Evolutionary conservation across 768 basidiomycete genomes (phyloP), one percentile per base, ranked within the genome.

Genomic region (Trametes meyenii): DNA sequence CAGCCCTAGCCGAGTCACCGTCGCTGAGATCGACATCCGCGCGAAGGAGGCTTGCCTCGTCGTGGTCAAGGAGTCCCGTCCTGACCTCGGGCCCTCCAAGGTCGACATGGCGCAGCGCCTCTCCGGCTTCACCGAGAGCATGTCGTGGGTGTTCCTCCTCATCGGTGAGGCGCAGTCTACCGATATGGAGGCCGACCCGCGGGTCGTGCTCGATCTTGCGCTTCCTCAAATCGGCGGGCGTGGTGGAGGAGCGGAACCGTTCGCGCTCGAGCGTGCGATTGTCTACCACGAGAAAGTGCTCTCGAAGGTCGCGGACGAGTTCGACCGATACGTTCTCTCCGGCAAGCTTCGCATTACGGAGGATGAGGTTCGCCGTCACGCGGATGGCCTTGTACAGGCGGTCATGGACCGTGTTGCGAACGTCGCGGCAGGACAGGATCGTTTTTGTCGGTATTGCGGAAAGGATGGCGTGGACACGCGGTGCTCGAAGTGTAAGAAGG

Each of bases 391-490:
- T 33, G 53, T 54, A 14, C 33, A 49, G 17, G 45, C 45, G 23
- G 68, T 67, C 23, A 17, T 67, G 60, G 58, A 38, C 21, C 52
- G 66, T 5, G 14, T 69, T 36, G 29, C 42, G 21, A 55, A 40
- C 13, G 46, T 69, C 33, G 63, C 59, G 13, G 42, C 51, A 14
- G 68, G 63, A 7, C 33, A 63, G 23, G 68, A 63, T 12, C 46
- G 49, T 33, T 69, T 67, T 36, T 69, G 68, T 24, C 43, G 66
- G 53, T 69, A 67, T 55, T 69, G 66, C 49, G 68, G 68, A 17
- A 69, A 64, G 53, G 60, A 40, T 4, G 62, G 50, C 6, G 66
- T 65, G 35, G 52, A 62, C 39, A 59, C 64, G 46, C 64, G 63
- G 12, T 69, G 68, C 48, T 66, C 66, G 42, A 61, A 57, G 44